phyloP scores from a whole-genome alignment of 257 asterid genomes.

The Coffea eugenioides region DNA sequence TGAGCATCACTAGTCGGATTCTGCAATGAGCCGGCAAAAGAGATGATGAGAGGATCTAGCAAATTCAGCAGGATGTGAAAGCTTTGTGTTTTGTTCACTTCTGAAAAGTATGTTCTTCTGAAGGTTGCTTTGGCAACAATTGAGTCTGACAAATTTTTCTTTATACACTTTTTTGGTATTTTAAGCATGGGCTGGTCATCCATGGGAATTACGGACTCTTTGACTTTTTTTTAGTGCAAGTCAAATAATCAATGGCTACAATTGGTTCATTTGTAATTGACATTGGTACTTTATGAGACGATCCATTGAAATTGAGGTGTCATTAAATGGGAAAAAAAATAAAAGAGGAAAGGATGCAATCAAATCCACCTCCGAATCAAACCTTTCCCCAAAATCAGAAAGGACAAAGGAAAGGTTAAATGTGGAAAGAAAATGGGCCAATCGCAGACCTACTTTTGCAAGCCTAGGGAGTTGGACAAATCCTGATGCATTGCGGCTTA shows the following conservation, averaged over 20 bases:
- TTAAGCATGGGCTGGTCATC: conserved; percentile 24
- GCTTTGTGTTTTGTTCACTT: conserved; percentile 30
- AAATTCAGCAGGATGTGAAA: conserved; percentile 50
- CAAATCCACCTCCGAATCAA: not conserved
- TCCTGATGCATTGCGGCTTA: not conserved
- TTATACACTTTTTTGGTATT: conserved; percentile 17
- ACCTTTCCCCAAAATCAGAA: too few species aligned
- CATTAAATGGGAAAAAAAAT: not conserved
- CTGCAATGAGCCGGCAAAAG: conserved; percentile 47
- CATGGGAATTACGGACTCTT: conserved; percentile 28
- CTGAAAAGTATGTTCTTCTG: conserved; percentile 34
- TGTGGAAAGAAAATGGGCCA: not conserved
- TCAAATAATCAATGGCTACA: conserved; percentile 42
- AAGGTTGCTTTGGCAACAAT: conserved; percentile 42
- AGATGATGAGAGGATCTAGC: conserved; percentile 33
- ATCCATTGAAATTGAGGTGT: not conserved
- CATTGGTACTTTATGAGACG: not conserved
- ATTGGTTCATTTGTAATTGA: conserved; percentile 14
- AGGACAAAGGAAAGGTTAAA: not conserved
- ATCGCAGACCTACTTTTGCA: not conserved
- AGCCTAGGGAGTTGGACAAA: not conserved
- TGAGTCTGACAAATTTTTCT: conserved; percentile 29
- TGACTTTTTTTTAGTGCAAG: conserved; percentile 27
- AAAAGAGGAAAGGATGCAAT: not conserved
- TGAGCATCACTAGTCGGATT: conserved; percentile 52